These are phyloP conservation scores for Forsythia suspensa DNA, from an alignment of 257 asterid species.

Conservation along the genomic window DNA sequence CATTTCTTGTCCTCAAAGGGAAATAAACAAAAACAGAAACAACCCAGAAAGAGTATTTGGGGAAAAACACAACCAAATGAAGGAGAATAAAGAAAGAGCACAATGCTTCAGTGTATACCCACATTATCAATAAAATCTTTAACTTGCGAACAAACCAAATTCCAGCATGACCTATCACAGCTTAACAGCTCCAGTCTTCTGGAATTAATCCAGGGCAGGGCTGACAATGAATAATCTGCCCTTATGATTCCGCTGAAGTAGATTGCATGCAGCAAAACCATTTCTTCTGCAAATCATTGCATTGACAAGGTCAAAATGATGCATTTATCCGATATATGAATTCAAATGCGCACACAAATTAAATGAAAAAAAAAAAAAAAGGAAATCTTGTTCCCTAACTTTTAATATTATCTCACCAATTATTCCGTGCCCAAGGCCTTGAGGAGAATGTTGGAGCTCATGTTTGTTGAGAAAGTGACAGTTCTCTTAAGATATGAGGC, in stretches of 20 bases:
- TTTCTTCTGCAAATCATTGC: constrained; percentile 48
- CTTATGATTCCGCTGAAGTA: constrained; percentile 38
- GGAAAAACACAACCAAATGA: constrained; percentile 1
- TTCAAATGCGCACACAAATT: not conserved
- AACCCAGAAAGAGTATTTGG: not conserved
- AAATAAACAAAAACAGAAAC: not conserved
- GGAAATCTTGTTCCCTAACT: not conserved
- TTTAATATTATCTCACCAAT: not conserved
- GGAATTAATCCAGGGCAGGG: constrained; percentile 12
- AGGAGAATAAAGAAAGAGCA: constrained; percentile 12
- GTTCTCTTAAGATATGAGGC: not conserved
- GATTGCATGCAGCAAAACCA: constrained; percentile 68
- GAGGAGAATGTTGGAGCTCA: not conserved
- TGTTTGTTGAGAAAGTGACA: not conserved
- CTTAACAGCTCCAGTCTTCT: constrained; percentile 33
- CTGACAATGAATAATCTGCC: constrained; percentile 1
- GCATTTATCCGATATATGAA: not conserved
- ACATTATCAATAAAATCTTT: not conserved
- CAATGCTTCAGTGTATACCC: not conserved
- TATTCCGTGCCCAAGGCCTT: not conserved
- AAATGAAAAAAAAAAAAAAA: not conserved
- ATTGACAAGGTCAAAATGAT: constrained; percentile 5
- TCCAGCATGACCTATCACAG: constrained; percentile 36
- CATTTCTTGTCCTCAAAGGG: not conserved
- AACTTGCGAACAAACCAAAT: constrained; percentile 13